Conservation (phyloP, 192 early-diverging fungal genomes). For the Coemansia sp. region DNA sequence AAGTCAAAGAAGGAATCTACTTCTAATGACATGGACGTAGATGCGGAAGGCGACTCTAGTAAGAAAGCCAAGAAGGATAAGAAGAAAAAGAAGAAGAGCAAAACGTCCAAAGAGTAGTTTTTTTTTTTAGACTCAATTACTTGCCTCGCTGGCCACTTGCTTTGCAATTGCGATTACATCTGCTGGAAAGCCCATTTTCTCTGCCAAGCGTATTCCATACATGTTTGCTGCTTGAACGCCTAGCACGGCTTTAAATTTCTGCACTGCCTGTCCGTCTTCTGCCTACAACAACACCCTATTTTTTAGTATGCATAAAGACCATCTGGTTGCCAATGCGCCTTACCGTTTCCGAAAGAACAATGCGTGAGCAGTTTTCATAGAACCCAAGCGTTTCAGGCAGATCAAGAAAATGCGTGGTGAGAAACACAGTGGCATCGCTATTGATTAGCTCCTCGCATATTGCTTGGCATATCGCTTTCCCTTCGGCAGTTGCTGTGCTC, state of each 20-base stretch:
- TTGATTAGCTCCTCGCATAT: slow-evolving; percentile 68
- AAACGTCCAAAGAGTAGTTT: slow-evolving; percentile 5
- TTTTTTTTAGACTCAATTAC: not conserved
- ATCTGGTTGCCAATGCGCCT: not conserved
- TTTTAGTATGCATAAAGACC: not conserved
- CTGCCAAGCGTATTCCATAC: slow-evolving; percentile 44
- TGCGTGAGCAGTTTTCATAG: slow-evolving; percentile 52
- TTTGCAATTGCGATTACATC: slow-evolving; percentile 31
- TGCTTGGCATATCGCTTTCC: slow-evolving; percentile 67
- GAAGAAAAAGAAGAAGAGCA: slow-evolving; percentile 18
- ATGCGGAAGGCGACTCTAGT: not conserved
- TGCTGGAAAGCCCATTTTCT: slow-evolving; percentile 25
- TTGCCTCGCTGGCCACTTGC: slow-evolving; percentile 41
- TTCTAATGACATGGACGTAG: slow-evolving; percentile 8
- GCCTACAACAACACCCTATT: not conserved
- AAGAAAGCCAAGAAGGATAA: slow-evolving; percentile 25
- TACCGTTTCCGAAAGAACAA: slow-evolving; percentile 27
- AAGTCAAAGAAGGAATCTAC: slow-evolving; percentile 1
- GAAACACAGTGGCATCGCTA: slow-evolving; percentile 59
- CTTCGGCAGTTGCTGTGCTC: slow-evolving; percentile 56
- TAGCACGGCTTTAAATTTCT: slow-evolving; percentile 20
- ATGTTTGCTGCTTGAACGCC: slow-evolving; percentile 26
- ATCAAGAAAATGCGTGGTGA: slow-evolving; percentile 79
- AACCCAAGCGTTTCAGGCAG: slow-evolving; percentile 55
- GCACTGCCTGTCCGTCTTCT: not conserved